Evolutionary conservation across 345 rosid genomes (phyloP), one percentile per base, ranked within the genome.

Genomic region (Pelargonium nanum): DNA sequence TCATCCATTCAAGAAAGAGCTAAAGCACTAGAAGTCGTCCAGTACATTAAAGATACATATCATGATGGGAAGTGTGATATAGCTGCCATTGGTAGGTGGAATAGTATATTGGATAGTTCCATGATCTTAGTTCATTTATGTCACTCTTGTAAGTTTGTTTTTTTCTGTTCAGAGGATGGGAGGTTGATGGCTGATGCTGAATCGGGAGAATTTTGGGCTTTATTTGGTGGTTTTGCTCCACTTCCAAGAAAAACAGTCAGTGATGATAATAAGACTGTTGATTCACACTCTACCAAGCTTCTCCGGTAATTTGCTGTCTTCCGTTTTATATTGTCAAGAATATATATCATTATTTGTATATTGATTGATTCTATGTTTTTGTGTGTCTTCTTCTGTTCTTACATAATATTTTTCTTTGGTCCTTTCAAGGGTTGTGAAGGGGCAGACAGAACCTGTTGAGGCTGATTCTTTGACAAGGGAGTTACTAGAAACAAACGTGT

Each of bases 221-320:
- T 88, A 51, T 94, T 94, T 74, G 99, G 99, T 71, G 99, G 99
- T 20, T 94, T 86, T 83, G 99, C 99, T 82, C 99, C 99, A 60
- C 95, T 94, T 70, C 86, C 96, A 28, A 82, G 91, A 77, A 90
- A 86, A 84, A 77, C 76, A 45, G 75, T 77, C 13, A 55, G 53
- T 68, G 83, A 62, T 55, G 91, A 85, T 67, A 85, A 88, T 61
- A 78, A 60, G 61, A 51, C 68, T 22, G 51, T 65, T 48, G 85
- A 62, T 61, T 74, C 83, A 68, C 62, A 71, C 34, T 30, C 77
- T 61, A 70, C 85, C 55, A 86, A 86, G 76, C 75, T 94, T 60
- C 78, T 80, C 25, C 53, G 96, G 99, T 85, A 82, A 53, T 53
- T 25, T 61, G 55, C 61, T 61, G 16, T 58, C 62, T 68, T 55